These are phyloP conservation scores for Penicillium steckii DNA, from an alignment of 495 filamentous ascomycete species.

Conservation along the genomic window DNA sequence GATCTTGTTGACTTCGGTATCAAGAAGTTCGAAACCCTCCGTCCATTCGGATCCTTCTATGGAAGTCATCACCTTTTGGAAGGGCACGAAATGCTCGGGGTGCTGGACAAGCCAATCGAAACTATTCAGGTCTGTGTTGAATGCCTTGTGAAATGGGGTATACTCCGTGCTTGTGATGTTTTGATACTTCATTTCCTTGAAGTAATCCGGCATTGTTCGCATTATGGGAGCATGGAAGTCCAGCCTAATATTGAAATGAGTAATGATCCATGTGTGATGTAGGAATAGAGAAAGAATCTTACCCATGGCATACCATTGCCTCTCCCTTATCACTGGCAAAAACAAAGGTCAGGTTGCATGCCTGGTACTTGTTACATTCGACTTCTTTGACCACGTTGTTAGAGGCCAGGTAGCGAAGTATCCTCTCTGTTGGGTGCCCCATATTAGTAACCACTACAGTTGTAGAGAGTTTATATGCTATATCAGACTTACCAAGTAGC, in stretches of 20 bases:
- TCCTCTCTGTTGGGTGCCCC: slow-evolving; percentile 27
- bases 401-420: slow-evolving; percentile 47
- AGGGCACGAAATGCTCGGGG: slow-evolving; percentile 33
- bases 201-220: slow-evolving; percentile 36
- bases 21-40: slow-evolving; percentile 23
- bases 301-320: slow-evolving; percentile 33
- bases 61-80: slow-evolving; percentile 41
- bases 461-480: neutral
- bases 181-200: slow-evolving; percentile 38
- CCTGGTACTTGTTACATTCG: slow-evolving; percentile 28
- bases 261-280: neutral
- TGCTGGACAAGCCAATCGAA: slow-evolving; percentile 41
- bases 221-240: slow-evolving; percentile 26
- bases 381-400: slow-evolving; percentile 36
- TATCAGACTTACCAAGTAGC: slow-evolving; percentile 23
- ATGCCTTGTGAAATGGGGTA: slow-evolving; percentile 40
- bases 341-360: slow-evolving; percentile 31
- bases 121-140: slow-evolving; percentile 36
- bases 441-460: neutral
- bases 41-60: slow-evolving; percentile 32
- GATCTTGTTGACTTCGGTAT: slow-evolving; percentile 14
- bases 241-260: slow-evolving; percentile 26
- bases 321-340: slow-evolving; percentile 27
- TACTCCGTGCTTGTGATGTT: slow-evolving; percentile 33
- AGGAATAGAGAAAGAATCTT: neutral